These are phyloP conservation scores for Cornus controversa DNA, from an alignment of 148 eudicot genomes.

Conservation along the genomic window DNA sequence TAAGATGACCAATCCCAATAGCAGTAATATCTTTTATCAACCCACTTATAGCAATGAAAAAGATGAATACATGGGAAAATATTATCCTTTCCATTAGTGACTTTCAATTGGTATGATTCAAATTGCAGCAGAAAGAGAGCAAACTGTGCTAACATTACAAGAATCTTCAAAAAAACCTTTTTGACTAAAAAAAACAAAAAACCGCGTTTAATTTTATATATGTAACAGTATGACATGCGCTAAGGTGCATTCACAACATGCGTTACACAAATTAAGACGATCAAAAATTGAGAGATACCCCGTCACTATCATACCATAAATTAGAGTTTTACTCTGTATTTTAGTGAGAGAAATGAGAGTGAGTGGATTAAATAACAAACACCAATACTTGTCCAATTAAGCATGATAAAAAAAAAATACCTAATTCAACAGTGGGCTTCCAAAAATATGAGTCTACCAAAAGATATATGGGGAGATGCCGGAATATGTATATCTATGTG, in stretches of 20 bases:
- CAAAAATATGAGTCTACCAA: not conserved
- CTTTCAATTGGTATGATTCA: not conserved
- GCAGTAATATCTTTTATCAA: no score
- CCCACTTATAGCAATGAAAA: not conserved
- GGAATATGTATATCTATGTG: not conserved
- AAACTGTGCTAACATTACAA: no score
- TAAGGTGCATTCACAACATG: no score
- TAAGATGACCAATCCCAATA: no score
- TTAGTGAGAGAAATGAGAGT: not conserved
- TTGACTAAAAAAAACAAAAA: no score
- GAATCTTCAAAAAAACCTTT: no score
- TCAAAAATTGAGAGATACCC: not conserved
- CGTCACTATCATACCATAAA: not conserved
- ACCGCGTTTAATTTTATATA: no score
- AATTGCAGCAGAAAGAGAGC: not conserved
- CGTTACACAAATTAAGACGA: no score
- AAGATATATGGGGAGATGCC: not conserved
- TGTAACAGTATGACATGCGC: no score
- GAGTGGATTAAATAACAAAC: not conserved
- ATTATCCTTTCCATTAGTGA: not conserved
- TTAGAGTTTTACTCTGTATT: not conserved
- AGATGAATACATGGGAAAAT: not conserved
- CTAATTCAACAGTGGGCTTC: no score
- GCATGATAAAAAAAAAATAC: not conserved
- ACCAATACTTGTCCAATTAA: not conserved